phyloP scores from a whole-genome alignment of 163 green algal genomes.

The Volvox carteri region DNA sequence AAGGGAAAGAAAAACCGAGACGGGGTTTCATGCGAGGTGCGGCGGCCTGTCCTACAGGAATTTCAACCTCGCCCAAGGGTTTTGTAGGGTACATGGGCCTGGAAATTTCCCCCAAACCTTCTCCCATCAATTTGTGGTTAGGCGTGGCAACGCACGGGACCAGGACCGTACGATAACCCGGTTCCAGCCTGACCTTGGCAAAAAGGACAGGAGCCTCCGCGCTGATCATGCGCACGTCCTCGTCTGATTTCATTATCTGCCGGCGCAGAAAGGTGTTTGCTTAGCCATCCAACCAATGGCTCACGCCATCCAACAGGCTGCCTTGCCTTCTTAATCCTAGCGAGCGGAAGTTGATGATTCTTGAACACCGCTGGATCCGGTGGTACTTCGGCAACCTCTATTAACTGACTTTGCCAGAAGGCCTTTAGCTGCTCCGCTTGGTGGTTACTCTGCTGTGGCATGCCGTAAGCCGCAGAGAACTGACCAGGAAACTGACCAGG shows the following conservation, averaged over 20 bases:
- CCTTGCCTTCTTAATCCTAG: conserved; percentile 96
- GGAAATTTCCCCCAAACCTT: no score
- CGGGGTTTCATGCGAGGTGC: no score
- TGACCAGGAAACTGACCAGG: not conserved
- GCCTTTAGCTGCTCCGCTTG: conserved; percentile 74
- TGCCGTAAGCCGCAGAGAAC: not conserved
- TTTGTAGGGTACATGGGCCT: no score
- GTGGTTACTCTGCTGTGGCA: conserved; percentile 21
- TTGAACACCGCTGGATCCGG: conserved; percentile 92
- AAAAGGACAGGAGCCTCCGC: conserved; percentile 98
- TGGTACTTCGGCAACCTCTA: conserved; percentile 78
- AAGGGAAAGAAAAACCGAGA: no score
- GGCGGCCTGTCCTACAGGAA: no score
- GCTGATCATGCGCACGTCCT: conserved; percentile 97
- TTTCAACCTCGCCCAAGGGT: no score
- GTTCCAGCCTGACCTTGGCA: conserved; percentile 83
- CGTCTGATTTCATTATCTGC: conserved; percentile 99
- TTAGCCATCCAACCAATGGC: not conserved
- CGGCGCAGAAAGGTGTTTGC: not conserved
- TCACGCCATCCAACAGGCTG: not conserved
- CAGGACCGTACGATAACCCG: not conserved
- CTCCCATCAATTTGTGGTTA: no score
- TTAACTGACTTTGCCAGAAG: conserved; percentile 85
- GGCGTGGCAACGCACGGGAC: no score
- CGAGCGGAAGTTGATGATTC: conserved; percentile 96